Evolutionary conservation across 2,329 filamentous ascomycete genomes (phyloP).

Genomic region (Penicillium sp.): DNA sequence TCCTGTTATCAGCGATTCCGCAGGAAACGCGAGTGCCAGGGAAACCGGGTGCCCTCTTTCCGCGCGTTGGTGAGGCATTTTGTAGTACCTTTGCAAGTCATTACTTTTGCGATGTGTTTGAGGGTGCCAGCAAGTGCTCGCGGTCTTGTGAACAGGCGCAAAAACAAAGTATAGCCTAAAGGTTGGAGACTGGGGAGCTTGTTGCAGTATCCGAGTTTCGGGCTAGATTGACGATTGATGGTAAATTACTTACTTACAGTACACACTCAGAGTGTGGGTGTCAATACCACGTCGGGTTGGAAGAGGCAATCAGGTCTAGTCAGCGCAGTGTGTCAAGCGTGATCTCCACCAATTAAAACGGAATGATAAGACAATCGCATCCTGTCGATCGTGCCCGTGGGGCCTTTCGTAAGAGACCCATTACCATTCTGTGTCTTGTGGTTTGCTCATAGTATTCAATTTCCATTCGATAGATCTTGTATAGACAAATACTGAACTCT

Average conservation of each 20-base stretch:
- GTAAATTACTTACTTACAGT: not conserved
- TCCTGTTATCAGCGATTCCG: constrained; percentile 12
- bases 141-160: not conserved
- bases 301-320: constrained; percentile 19
- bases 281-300: not conserved
- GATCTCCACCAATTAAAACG: constrained; percentile 26
- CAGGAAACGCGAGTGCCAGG: not conserved
- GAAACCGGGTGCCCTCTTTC: constrained; percentile 7
- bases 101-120: not conserved
- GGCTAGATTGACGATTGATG: not conserved
- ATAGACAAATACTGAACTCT: not conserved
- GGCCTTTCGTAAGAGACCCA: constrained; percentile 1
- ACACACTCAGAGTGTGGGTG: not conserved
- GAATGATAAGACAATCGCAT: constrained; percentile 30
- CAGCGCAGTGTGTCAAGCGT: constrained; percentile 38
- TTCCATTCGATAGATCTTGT: not conserved
- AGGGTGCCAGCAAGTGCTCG: not conserved
- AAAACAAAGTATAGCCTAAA: not conserved
- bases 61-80: constrained; percentile 24
- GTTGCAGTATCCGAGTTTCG: not conserved
- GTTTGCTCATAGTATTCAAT: constrained; percentile 1
- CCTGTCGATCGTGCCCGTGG: constrained; percentile 15
- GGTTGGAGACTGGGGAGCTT: not conserved
- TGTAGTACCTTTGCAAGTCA: not conserved
- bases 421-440: constrained; percentile 11